Conservation (phyloP, 164 flowering plant species). For the Aristolochia fimbriata region DNA sequence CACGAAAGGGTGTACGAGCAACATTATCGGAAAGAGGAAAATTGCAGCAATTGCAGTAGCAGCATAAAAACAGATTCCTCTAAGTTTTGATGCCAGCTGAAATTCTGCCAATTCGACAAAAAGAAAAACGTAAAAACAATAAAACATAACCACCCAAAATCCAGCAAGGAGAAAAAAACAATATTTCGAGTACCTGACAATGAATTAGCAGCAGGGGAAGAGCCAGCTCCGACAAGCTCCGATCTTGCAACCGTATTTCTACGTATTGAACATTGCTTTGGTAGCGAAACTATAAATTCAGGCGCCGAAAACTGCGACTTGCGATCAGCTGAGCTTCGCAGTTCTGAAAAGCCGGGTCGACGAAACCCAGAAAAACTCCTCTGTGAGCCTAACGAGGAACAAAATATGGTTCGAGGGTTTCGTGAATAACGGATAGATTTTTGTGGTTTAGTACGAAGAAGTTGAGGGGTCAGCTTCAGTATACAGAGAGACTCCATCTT, state of each 20-base stretch:
- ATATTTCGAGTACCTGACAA: slow-evolving; percentile 33
- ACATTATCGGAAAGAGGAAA: slow-evolving; percentile 54
- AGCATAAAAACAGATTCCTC: slow-evolving; percentile 66
- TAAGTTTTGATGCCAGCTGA: slow-evolving; percentile 36
- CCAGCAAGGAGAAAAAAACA: not conserved
- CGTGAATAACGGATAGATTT: no score
- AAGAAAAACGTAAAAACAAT: not conserved
- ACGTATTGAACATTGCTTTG: slow-evolving; percentile 3
- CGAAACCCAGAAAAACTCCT: no score
- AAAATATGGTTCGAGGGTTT: no score
- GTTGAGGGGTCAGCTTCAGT: no score
- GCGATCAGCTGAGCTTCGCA: no score
- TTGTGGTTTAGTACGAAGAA: no score
- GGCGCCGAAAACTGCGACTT: slow-evolving; percentile 3
- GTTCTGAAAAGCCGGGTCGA: no score
- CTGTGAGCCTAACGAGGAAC: no score
- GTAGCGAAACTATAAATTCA: slow-evolving; percentile 8
- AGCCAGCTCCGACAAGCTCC: slow-evolving; percentile 39
- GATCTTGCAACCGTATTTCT: slow-evolving; percentile 37
- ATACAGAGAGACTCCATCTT: no score
- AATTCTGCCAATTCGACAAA: slow-evolving; percentile 29
- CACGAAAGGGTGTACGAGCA: slow-evolving; percentile 80
- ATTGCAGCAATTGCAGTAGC: slow-evolving; percentile 56
- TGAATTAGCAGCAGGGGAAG: slow-evolving; percentile 31
- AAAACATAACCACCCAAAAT: not conserved